Conservation (phyloP, 371 early-diverging fungal species). For the Lichtheimia ornata region DNA sequence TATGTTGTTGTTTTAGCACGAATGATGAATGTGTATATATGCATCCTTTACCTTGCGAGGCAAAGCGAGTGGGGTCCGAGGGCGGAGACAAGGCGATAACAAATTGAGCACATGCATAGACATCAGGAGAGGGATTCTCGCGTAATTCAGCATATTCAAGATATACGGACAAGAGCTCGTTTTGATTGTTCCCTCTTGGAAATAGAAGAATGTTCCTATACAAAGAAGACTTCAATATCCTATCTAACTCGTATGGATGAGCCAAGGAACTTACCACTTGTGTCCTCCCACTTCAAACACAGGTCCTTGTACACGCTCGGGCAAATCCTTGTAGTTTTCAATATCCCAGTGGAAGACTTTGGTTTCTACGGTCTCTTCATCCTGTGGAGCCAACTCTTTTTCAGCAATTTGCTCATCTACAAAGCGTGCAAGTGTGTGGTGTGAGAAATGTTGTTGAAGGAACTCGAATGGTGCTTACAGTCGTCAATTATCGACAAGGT, state of each 20-base stretch:
- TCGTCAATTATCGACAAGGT: conserved; percentile 20
- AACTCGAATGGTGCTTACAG: conserved; percentile 17
- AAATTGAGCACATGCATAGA: conserved; percentile 77
- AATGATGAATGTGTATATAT: not conserved
- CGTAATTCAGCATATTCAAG: conserved; percentile 74
- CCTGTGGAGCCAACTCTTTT: conserved; percentile 38
- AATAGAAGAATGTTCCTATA: conserved; percentile 86
- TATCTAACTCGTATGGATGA: not conserved
- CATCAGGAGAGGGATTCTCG: conserved; percentile 35
- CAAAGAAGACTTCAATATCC: not conserved
- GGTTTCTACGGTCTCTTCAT: conserved; percentile 39
- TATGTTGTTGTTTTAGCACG: conserved; percentile 15
- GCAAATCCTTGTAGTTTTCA: conserved; percentile 42
- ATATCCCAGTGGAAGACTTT: conserved; percentile 53
- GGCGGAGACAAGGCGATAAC: conserved; percentile 71
- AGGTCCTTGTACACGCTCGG: conserved; percentile 54
- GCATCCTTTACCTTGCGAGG: conserved; percentile 49
- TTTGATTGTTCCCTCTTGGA: conserved; percentile 84
- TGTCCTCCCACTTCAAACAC: conserved; percentile 56
- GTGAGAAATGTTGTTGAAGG: not conserved
- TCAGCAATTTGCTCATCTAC: conserved; percentile 25
- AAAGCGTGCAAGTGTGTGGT: not conserved
- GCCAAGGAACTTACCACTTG: conserved; percentile 44
- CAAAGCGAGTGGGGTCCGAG: conserved; percentile 58
- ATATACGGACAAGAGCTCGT: conserved; percentile 76